phyloP scores from a whole-genome alignment of 1,284 basidiomycete genomes.

The Meripilus lineatus region DNA sequence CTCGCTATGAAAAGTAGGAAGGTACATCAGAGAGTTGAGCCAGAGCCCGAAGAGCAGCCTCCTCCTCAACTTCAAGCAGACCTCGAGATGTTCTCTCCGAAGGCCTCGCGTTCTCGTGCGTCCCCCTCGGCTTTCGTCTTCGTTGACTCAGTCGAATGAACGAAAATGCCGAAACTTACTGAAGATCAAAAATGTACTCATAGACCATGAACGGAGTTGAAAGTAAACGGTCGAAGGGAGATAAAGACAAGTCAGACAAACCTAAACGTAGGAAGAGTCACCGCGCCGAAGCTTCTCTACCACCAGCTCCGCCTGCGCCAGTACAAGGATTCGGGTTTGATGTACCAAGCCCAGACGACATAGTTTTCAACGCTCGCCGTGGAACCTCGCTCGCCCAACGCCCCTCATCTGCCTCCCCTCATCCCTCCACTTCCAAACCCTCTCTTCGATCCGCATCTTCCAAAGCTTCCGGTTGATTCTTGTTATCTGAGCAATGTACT shows the following conservation, averaged over 20 bases:
- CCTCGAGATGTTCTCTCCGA: slow-evolving; percentile 53
- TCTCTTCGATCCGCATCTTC: slow-evolving; percentile 23
- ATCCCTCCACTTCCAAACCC: slow-evolving; percentile 11
- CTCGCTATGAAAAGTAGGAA: slow-evolving; percentile 63
- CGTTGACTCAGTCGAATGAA: slow-evolving; percentile 30
- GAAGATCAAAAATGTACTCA: neutral
- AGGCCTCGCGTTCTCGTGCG: slow-evolving; percentile 52
- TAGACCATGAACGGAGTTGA: slow-evolving; percentile 4
- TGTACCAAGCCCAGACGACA: slow-evolving; percentile 84
- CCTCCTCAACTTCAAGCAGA: slow-evolving; percentile 18
- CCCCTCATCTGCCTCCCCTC: slow-evolving; percentile 27
- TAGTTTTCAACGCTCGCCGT: slow-evolving; percentile 73
- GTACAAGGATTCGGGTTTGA: slow-evolving; percentile 62
- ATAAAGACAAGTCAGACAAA: slow-evolving; percentile 10
- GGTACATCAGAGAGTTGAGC: slow-evolving; percentile 26
- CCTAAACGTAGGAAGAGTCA: slow-evolving; percentile 7
- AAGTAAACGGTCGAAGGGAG: slow-evolving; percentile 9
- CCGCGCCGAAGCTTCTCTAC: slow-evolving; percentile 17
- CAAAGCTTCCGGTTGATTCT: slow-evolving; percentile 33
- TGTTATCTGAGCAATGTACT: slow-evolving; percentile 33
- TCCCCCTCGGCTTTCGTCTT: slow-evolving; percentile 73
- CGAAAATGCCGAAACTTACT: slow-evolving; percentile 5
- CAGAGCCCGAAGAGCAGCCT: slow-evolving; percentile 30
- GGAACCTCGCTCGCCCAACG: slow-evolving; percentile 57
- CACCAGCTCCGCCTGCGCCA: slow-evolving; percentile 26